Evolutionary conservation across 2,329 filamentous ascomycete species (phyloP).

Genomic region (Hypoxylon sp.): DNA sequence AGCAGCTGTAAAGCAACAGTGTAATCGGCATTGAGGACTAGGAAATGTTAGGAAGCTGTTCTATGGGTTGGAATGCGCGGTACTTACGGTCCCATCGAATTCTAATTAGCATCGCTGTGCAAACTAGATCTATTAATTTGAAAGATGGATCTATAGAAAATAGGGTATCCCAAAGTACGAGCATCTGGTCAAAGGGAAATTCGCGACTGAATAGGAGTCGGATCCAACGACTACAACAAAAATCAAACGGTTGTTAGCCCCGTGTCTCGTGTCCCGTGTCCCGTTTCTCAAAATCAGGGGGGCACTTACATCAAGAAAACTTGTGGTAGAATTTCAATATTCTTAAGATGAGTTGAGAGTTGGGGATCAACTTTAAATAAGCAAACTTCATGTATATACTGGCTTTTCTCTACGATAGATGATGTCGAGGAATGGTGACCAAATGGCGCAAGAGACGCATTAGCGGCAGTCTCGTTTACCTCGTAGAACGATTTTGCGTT

Average conservation of each 20-base stretch:
- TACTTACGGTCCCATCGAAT: slow-evolving; percentile 86
- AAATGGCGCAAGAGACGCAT: slow-evolving; percentile 38
- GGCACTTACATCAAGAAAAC: slow-evolving; percentile 85
- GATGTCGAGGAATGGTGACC: slow-evolving; percentile 57
- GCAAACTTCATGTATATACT: slow-evolving; percentile 84
- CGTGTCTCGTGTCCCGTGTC: background rate
- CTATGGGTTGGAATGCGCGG: background rate
- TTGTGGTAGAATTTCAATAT: slow-evolving; percentile 91
- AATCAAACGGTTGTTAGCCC: slow-evolving; percentile 23
- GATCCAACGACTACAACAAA: slow-evolving; percentile 78
- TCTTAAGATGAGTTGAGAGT: slow-evolving; percentile 79
- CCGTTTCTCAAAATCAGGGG: background rate
- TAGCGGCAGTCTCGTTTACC: slow-evolving; percentile 58
- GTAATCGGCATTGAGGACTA: slow-evolving; percentile 87
- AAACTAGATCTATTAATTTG: slow-evolving; percentile 87
- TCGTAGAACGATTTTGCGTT: slow-evolving; percentile 88
- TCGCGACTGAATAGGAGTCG: slow-evolving; percentile 91
- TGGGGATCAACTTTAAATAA: slow-evolving; percentile 83
- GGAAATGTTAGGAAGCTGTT: slow-evolving; percentile 36
- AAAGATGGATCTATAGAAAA: slow-evolving; percentile 86
- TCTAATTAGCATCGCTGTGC: slow-evolving; percentile 89
- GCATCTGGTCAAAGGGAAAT: slow-evolving; percentile 85
- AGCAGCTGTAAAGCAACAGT: slow-evolving; percentile 83
- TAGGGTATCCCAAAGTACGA: slow-evolving; percentile 88
- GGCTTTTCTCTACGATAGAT: slow-evolving; percentile 85